These are phyloP conservation scores for Avena atlantica DNA, from an alignment of 176 grass and related monocot species.

Conservation along the genomic window DNA sequence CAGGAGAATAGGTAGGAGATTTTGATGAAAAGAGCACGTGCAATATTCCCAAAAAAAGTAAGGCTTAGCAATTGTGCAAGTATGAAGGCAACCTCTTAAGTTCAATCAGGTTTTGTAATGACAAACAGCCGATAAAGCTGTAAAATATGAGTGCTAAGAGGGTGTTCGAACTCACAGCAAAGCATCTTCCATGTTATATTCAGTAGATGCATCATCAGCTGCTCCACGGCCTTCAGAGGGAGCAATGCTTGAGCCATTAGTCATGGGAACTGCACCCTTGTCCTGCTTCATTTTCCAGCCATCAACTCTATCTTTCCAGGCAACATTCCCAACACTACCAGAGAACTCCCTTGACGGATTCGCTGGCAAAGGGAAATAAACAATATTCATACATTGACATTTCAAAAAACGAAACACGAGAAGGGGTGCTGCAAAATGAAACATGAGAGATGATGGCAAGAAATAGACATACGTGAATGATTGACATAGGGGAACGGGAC, in stretches of 20 bases:
- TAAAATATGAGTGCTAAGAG: conserved; percentile 17
- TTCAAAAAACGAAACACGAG: conserved; percentile 20
- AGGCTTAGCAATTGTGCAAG: conserved; percentile 14
- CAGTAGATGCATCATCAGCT: conserved; percentile 94
- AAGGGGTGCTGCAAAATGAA: conserved; percentile 16
- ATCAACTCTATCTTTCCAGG: conserved; percentile 99
- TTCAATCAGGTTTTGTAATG: conserved; percentile 1
- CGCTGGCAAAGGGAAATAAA: conserved; percentile 57
- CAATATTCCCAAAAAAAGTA: background rate
- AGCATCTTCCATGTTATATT: conserved; percentile 99
- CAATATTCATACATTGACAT: conserved; percentile 39
- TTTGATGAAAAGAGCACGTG: conserved; percentile 9
- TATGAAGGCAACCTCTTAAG: background rate
- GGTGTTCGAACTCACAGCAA: conserved; percentile 72
- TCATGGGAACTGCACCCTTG: conserved; percentile 86
- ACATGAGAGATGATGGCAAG: conserved; percentile 19
- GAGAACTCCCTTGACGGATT: conserved; percentile 97
- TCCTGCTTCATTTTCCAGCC: conserved; percentile 99
- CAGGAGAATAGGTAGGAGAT: background rate
- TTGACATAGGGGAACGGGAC: conserved; percentile 86
- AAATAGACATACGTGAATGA: conserved; percentile 77
- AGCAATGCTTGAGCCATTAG: conserved; percentile 93
- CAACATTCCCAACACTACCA: conserved; percentile 94
- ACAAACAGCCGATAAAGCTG: conserved; percentile 17
- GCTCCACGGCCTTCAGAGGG: conserved; percentile 92